Evolutionary conservation across 192 early-diverging fungal species (phyloP).

Genomic region (Chytriomyces sp.): DNA sequence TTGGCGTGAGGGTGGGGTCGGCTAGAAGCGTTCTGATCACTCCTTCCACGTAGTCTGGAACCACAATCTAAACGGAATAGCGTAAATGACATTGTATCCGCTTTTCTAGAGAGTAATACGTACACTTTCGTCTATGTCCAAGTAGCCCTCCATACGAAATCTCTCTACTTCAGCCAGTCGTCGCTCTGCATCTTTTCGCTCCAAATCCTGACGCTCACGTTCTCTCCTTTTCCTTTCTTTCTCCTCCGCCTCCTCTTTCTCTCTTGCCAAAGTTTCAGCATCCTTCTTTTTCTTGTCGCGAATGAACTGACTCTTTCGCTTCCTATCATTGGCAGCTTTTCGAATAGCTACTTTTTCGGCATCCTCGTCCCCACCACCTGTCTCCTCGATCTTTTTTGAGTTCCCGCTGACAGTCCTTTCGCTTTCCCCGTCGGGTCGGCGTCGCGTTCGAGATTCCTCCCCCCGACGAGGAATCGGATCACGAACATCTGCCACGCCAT

Average conservation of each 20-base stretch:
- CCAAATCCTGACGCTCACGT: conserved; percentile 26
- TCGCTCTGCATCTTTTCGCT: conserved; percentile 20
- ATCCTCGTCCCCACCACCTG: conserved; percentile 1
- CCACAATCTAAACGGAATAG: conserved; percentile 33
- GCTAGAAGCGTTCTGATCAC: conserved; percentile 43
- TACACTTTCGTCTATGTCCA: conserved; percentile 7
- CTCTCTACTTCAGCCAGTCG: conserved; percentile 11
- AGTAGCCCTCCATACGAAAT: conserved; percentile 2
- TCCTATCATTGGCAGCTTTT: conserved; percentile 4
- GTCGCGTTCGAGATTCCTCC: background rate
- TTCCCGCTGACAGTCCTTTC: too few species aligned
- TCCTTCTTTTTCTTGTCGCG: conserved; percentile 24
- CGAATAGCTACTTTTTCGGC: background rate
- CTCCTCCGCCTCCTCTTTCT: conserved; percentile 19
- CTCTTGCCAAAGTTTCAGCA: background rate
- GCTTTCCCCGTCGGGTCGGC: background rate
- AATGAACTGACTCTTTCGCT: conserved; percentile 22
- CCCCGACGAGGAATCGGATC: background rate
- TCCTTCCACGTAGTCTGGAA: conserved; percentile 49
- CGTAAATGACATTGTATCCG: background rate
- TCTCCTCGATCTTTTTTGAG: too few species aligned
- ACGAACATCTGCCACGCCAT: too few species aligned
- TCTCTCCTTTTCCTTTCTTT: conserved; percentile 14
- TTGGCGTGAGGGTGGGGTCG: conserved; percentile 42
- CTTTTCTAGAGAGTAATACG: background rate